phyloP scores from a whole-genome alignment of 345 rosid species.

The Carallia pectinifolia region DNA sequence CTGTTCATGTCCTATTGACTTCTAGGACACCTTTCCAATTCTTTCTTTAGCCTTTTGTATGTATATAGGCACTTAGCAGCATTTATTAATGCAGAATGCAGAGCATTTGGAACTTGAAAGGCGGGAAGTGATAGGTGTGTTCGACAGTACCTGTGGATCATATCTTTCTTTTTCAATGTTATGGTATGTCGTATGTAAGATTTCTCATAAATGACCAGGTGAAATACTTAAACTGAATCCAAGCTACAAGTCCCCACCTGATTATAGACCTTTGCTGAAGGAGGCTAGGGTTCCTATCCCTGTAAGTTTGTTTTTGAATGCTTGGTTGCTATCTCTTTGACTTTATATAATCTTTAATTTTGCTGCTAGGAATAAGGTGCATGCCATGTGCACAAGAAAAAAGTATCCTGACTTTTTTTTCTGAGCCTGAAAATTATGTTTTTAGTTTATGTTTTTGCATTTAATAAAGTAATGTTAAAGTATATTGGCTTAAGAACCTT shows the following conservation, averaged over 20 bases:
- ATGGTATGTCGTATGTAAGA: constrained; percentile 1
- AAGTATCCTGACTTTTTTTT: too few relatives aligned
- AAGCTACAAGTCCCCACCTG: constrained; percentile 75
- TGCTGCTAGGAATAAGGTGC: background rate
- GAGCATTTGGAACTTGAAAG: constrained; percentile 67
- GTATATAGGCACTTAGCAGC: constrained; percentile 12
- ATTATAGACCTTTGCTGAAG: constrained; percentile 78
- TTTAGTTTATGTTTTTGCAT: too few relatives aligned
- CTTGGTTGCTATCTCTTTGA: constrained; percentile 1
- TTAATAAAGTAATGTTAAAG: too few relatives aligned
- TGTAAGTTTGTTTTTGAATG: constrained; percentile 46
- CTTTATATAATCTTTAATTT: background rate
- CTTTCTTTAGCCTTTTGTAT: background rate
- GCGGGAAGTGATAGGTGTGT: constrained; percentile 74
- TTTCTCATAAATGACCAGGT: constrained; percentile 47
- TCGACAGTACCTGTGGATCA: background rate
- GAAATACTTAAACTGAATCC: constrained; percentile 82
- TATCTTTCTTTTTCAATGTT: background rate
- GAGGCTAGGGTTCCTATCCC: constrained; percentile 74
- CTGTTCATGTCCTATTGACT: background rate
- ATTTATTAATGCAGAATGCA: constrained; percentile 46
- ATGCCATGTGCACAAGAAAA: too few relatives aligned
- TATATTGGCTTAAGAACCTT: too few relatives aligned
- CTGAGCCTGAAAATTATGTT: too few relatives aligned
- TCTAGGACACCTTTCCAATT: constrained; percentile 2